Evolutionary conservation across 164 flowering plant species (phyloP), one percentile per base, ranked within the genome.

Genomic region (Brasenia schreberi): DNA sequence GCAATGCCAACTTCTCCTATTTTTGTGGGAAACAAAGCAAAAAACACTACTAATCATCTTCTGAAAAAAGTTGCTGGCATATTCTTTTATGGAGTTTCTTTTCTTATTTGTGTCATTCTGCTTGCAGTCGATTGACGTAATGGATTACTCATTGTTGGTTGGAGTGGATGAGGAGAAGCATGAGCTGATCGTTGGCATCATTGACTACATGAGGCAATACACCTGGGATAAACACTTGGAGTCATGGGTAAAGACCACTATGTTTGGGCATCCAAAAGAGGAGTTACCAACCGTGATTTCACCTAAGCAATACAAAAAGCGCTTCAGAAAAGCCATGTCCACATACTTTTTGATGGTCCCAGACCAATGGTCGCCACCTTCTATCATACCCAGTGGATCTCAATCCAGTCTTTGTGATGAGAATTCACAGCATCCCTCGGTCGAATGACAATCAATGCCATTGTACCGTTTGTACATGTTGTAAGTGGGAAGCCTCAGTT

Each of bases 161-260:
- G 99, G 99, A 52, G 87, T 95, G 74, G 97, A 95, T 45, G 83
- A 90, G 75, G 92, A 86, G 77, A 90, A 87, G 69, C 92, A 92
- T 39, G 92, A 95, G 73, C 80, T 95, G 64, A 97, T 95, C 62
- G 79, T 95, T 49, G 99, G 99, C 39, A 95, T 95, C 61, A 95
- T 95, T 67, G 99, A 95, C 77, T 95, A 88, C 77, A 83, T 95
- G 97, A 88, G 99, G 75, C 99, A 95, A 70, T 95, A 95, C 67
- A 95, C 99, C 3, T 95, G 99, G 97, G 99, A 95, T 83, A 95
- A 95, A 73, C 99, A 92, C 73, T 83, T 95, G 3, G 99, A 95
- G 74, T 87, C 99, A 33, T 95, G 99, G 99, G 99, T 92, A 62
- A 95, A 95, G 72, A 19, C 27, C 27, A 23, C 27, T 23, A 23